Evolutionary conservation across 1,284 basidiomycete genomes (phyloP), one percentile per base, ranked within the genome.

Genomic region (Leccinum angustisporum): DNA sequence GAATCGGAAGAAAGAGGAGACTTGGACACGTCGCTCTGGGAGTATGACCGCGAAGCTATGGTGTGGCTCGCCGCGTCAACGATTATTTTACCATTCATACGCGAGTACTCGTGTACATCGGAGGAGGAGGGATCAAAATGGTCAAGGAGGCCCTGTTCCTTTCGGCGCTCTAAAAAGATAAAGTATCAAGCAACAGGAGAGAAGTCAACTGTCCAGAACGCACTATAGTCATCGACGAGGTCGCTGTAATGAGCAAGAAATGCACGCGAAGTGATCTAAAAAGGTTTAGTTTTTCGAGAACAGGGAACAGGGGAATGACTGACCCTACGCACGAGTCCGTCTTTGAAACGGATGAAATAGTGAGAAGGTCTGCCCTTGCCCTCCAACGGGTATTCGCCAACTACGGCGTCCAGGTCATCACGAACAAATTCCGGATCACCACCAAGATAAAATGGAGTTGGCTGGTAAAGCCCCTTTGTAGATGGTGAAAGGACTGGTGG

Each of bases 311-410:
- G 60, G 54, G 25, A 40, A 68, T 62, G 61, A 62, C 69, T 56
- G 36, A 90, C 90, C 76, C 81, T 86, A 66, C 83, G 80, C n/a
- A 82, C 79, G 30, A 85, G 80, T n/a, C 85, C 87, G 21, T 81
- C 81, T 55, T 76, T 72, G 64, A 80, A 82, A 50, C 83, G 80
- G 52, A 83, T 88, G 74, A 81, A 91, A 71, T 87, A 90, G 70
- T 80, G 87, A 16, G 77, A 71, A 25, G 71, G 70, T 21, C 70
- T 66, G 5, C 70, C 74, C 2, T 81, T 73, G 14, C 63, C 40
- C 5, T 67, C 61, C 30, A 67, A 51, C 1, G 70, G 72, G 64
- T 82, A 81, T 68, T 89, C 86, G 11, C 87, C 88, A 61, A 89
- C 79, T 27, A 91, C 75, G 63, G 82, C 77, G 62, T 84, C 80